phyloP scores from a whole-genome alignment of 495 filamentous ascomycete genomes.

The Penicillium ochrochloron region DNA sequence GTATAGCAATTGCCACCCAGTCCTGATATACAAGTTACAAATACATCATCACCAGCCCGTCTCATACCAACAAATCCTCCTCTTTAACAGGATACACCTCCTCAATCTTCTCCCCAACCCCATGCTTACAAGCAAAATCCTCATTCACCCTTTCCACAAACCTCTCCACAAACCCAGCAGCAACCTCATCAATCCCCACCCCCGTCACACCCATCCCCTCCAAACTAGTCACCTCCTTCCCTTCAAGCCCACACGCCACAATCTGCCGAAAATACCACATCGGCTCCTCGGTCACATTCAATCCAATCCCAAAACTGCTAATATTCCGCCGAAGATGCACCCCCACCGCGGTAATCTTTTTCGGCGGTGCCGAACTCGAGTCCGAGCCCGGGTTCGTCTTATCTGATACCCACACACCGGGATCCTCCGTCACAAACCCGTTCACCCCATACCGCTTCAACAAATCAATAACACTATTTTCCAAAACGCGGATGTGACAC shows the following conservation, averaged over 20 bases:
- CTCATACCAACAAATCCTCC: constrained; percentile 36
- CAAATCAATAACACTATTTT: constrained; percentile 71
- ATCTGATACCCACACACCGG: constrained; percentile 78
- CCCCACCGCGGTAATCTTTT: constrained; percentile 87
- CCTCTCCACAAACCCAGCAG: constrained; percentile 42
- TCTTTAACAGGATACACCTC: constrained; percentile 45
- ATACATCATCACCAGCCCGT: background rate
- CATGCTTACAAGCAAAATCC: constrained; percentile 45
- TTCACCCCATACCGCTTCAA: constrained; percentile 60
- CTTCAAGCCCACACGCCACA: constrained; percentile 83
- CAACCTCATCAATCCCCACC: constrained; percentile 37
- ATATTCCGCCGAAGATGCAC: constrained; percentile 86
- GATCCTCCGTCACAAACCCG: constrained; percentile 68
- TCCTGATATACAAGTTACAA: background rate
- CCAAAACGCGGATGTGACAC: constrained; percentile 75
- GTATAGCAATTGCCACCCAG: background rate
- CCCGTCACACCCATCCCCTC: constrained; percentile 42
- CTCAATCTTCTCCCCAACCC: constrained; percentile 42
- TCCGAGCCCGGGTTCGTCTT: background rate
- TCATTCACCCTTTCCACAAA: constrained; percentile 48
- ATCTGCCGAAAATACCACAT: constrained; percentile 78
- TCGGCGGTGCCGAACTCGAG: constrained; percentile 32
- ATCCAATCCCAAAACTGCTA: constrained; percentile 80
- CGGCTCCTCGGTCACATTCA: constrained; percentile 73
- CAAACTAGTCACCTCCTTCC: constrained; percentile 75